These are phyloP conservation scores for Plasmodium chabaudi DNA, from an alignment of 169 alveolate genomes.

Conservation along the genomic window DNA sequence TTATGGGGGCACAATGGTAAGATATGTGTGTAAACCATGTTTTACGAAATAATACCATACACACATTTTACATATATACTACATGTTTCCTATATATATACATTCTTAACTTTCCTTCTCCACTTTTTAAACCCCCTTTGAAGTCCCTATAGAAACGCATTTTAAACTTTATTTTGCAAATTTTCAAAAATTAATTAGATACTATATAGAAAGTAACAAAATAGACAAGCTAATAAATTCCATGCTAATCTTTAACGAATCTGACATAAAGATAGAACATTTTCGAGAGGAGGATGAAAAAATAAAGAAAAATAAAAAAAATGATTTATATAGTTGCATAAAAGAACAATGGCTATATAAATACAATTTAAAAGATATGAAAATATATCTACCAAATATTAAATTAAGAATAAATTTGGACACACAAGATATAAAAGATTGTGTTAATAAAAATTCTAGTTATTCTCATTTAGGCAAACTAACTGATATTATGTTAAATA, in stretches of 20 bases:
- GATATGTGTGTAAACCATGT: neutral
- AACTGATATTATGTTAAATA: slow-evolving; percentile 45
- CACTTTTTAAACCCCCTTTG: neutral
- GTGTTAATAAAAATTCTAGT: slow-evolving; percentile 1
- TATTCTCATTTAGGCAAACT: slow-evolving; percentile 26
- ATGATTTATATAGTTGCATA: slow-evolving; percentile 32
- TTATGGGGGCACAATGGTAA: slow-evolving; percentile 58
- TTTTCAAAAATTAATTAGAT: slow-evolving; percentile 29
- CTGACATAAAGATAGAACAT: neutral
- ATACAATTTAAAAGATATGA: slow-evolving; percentile 11
- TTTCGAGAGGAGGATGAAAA: neutral
- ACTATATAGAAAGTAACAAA: slow-evolving; percentile 35
- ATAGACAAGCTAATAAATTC: slow-evolving; percentile 16
- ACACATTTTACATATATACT: too few relatives aligned
- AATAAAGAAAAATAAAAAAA: slow-evolving; percentile 1
- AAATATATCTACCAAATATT: slow-evolving; percentile 21
- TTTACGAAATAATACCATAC: too few relatives aligned
- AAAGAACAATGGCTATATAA: slow-evolving; percentile 66
- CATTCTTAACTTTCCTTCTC: neutral
- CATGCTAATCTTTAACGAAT: slow-evolving; percentile 56
- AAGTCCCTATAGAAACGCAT: slow-evolving; percentile 27
- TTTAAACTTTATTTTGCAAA: slow-evolving; percentile 15
- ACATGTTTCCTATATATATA: neutral
- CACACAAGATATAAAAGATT: slow-evolving; percentile 33
- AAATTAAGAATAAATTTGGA: slow-evolving; percentile 27